phyloP scores from a whole-genome alignment of 495 filamentous ascomycete genomes.

The Venustampulla echinocandica region DNA sequence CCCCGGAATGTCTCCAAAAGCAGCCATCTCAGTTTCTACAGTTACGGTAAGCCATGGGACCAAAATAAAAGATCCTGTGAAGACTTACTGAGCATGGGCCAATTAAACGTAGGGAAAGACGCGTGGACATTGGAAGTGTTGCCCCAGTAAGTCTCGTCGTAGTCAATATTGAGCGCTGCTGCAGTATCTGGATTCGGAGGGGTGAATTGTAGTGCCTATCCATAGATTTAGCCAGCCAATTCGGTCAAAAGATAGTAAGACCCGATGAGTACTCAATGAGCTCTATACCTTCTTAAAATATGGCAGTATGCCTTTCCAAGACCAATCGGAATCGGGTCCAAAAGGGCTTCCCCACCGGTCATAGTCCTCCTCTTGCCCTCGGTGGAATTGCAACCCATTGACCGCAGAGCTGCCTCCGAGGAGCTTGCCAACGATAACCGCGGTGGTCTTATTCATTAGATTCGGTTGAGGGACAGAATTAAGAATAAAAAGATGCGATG shows the following conservation, averaged over 20 bases:
- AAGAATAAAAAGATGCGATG: neutral
- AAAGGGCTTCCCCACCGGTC: slow-evolving; percentile 28
- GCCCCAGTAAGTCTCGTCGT: neutral
- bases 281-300: slow-evolving; percentile 28
- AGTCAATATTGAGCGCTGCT: slow-evolving; percentile 22
- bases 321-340: slow-evolving; percentile 31
- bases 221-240: neutral
- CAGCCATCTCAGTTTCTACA: neutral
- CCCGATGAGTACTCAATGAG: neutral
- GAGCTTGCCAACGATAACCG: neutral
- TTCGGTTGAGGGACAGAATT: neutral
- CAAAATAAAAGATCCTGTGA: neutral
- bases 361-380: slow-evolving; percentile 16
- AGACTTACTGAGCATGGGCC: neutral
- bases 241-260: no score
- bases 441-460: neutral
- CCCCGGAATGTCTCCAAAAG: slow-evolving; percentile 24
- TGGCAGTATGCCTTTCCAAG: slow-evolving; percentile 22
- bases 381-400: slow-evolving; percentile 41
- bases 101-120: slow-evolving; percentile 19
- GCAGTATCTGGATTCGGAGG: slow-evolving; percentile 24
- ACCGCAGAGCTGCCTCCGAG: slow-evolving; percentile 40
- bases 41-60: neutral
- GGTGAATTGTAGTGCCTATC: neutral
- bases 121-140: slow-evolving; percentile 5